Evolutionary conservation across 2,329 filamentous ascomycete species (phyloP).

Genomic region (Claviceps sp.): DNA sequence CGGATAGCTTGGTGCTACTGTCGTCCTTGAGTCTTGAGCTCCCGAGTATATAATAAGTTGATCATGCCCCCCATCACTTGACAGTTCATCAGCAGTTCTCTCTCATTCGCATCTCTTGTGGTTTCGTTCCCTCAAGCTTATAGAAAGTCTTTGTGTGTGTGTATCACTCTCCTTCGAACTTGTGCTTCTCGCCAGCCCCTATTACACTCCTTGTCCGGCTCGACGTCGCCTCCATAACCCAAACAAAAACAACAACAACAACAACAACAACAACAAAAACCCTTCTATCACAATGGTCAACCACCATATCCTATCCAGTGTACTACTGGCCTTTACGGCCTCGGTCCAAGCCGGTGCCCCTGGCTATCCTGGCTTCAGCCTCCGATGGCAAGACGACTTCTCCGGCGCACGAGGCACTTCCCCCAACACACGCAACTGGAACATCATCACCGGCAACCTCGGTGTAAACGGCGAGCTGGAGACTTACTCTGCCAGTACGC

Average conservation of each 20-base stretch:
- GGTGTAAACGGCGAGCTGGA: slow-evolving; percentile 39
- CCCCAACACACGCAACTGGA: slow-evolving; percentile 26
- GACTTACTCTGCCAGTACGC: slow-evolving; percentile 30
- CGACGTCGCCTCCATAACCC: background rate
- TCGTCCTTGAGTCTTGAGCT: background rate
- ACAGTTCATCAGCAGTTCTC: no score
- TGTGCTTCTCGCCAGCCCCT: background rate
- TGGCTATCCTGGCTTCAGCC: slow-evolving; percentile 23
- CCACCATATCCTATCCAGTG: slow-evolving; percentile 10
- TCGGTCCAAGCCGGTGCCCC: slow-evolving; percentile 24
- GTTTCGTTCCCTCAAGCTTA: no score
- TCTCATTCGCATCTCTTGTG: no score
- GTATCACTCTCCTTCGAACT: no score
- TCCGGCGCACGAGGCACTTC: slow-evolving; percentile 19
- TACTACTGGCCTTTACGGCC: slow-evolving; percentile 16
- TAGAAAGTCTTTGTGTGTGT: no score
- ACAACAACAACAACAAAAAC: background rate
- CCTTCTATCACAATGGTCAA: slow-evolving; percentile 10
- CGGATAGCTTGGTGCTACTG: background rate
- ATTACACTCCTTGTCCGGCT: background rate
- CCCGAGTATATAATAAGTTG: background rate
- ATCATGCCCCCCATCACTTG: no score
- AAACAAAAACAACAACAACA: background rate
- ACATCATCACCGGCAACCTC: slow-evolving; percentile 25
- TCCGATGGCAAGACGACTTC: slow-evolving; percentile 32